Conservation (phyloP, 2,329 filamentous ascomycete genomes). For the Akanthomyces dipterigenus region DNA sequence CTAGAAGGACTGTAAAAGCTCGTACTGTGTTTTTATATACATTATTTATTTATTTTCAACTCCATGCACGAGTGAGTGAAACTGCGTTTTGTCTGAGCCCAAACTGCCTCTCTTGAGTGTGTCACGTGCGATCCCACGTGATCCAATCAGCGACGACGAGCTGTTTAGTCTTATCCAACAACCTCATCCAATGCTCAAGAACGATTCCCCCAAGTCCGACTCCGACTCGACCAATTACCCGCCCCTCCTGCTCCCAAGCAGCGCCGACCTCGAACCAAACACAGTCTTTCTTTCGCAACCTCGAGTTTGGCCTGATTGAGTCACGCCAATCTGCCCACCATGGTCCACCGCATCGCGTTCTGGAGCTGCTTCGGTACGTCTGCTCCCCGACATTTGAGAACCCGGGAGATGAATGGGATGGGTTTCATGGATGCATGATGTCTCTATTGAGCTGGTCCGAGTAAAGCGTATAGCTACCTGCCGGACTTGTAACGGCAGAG, state of each 20-base stretch:
- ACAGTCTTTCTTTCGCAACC: background rate
- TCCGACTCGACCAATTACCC: background rate
- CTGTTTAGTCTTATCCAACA: constrained; percentile 10
- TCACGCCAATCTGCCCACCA: constrained; percentile 28
- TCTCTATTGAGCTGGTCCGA: background rate
- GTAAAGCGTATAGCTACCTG: background rate
- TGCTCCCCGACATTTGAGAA: constrained; percentile 6
- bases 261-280: background rate
- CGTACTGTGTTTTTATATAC: no score
- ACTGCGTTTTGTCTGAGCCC: no score
- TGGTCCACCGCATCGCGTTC: constrained; percentile 65
- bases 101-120: background rate
- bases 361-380: constrained; percentile 85
- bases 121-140: constrained; percentile 19
- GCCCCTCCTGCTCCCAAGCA: background rate
- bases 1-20: no score
- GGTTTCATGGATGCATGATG: background rate
- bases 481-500: background rate
- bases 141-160: constrained; percentile 16
- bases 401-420: background rate
- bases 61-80: background rate
- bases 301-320: background rate
- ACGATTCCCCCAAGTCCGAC: background rate
- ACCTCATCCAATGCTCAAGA: background rate
- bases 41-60: no score